These are phyloP conservation scores for Phytophthora chlamydospora DNA, from an alignment of 352 stramenopile species.

Conservation along the genomic window DNA sequence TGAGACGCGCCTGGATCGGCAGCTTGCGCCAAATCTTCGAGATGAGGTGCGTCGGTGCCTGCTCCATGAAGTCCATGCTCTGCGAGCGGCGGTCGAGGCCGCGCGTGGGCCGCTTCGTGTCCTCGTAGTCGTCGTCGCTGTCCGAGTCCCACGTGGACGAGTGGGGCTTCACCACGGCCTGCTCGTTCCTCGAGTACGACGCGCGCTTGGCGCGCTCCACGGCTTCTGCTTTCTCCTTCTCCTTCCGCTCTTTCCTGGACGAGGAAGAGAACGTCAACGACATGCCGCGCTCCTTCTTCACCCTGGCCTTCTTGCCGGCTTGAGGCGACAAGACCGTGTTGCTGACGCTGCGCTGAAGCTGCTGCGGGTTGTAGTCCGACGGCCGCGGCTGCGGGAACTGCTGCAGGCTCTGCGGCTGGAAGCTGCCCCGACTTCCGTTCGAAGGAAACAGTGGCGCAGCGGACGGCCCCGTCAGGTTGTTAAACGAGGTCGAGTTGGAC, in stretches of 20 bases:
- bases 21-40: conserved; percentile 84
- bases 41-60: conserved; percentile 73
- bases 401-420: conserved; percentile 1
- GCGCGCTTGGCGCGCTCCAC: conserved; percentile 14
- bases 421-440: not conserved
- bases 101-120: conserved; percentile 59
- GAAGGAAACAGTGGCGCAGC: conserved; percentile 2
- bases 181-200: conserved; percentile 52
- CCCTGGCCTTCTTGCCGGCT: conserved; percentile 36
- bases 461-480: conserved; percentile 10
- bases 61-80: conserved; percentile 85
- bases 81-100: conserved; percentile 67
- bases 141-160: conserved; percentile 68
- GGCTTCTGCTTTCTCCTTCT: conserved; percentile 20
- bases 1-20: conserved; percentile 72
- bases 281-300: conserved; percentile 50
- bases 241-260: conserved; percentile 40
- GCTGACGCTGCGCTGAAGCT: not conserved
- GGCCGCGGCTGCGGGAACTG: conserved; percentile 14
- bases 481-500: conserved; percentile 29
- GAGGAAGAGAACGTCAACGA: conserved; percentile 53
- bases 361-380: not conserved
- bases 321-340: conserved; percentile 28
- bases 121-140: conserved; percentile 76
- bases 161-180: conserved; percentile 56